Evolutionary conservation across 1,284 basidiomycete genomes (phyloP).

Genomic region (Wolfiporia cocos): DNA sequence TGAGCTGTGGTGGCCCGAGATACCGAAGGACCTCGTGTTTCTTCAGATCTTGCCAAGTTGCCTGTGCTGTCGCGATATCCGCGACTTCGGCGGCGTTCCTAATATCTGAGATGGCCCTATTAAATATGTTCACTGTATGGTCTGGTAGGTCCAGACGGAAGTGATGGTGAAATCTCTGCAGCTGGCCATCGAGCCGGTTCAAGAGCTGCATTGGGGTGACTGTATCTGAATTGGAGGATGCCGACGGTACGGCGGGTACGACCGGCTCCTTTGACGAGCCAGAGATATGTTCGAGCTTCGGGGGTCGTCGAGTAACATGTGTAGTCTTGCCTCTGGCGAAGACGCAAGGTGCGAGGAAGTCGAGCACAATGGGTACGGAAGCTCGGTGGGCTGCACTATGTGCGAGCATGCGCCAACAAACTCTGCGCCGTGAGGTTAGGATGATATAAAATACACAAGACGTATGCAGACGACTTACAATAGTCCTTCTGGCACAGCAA

Average conservation of each 20-base stretch:
- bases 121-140: slow-evolving; percentile 13
- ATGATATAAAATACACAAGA: no score
- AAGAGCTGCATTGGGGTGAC: slow-evolving; percentile 8
- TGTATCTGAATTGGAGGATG: no score
- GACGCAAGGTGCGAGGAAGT: slow-evolving; percentile 21
- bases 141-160: slow-evolving; percentile 8
- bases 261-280: background rate
- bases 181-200: slow-evolving; percentile 7
- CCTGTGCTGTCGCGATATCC: slow-evolving; percentile 21
- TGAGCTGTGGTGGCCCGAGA: slow-evolving; percentile 35
- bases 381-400: slow-evolving; percentile 13
- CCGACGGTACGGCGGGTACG: background rate
- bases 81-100: slow-evolving; percentile 7
- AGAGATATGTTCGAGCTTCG: background rate
- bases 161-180: slow-evolving; percentile 7
- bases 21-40: slow-evolving; percentile 35
- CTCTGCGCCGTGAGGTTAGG: no score
- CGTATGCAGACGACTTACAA: no score
- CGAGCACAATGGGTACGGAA: slow-evolving; percentile 16
- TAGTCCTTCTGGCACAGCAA: no score
- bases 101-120: slow-evolving; percentile 12
- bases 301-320: background rate
- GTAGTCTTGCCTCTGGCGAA: slow-evolving; percentile 1
- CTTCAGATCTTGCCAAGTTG: slow-evolving; percentile 40
- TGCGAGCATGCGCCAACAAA: slow-evolving; percentile 12